A percentile compares a stretch with the other conserved stretches of the same genome.
Conservation (phyloP, 306 rosid species). For the Acacia crassicarpa region DNA sequence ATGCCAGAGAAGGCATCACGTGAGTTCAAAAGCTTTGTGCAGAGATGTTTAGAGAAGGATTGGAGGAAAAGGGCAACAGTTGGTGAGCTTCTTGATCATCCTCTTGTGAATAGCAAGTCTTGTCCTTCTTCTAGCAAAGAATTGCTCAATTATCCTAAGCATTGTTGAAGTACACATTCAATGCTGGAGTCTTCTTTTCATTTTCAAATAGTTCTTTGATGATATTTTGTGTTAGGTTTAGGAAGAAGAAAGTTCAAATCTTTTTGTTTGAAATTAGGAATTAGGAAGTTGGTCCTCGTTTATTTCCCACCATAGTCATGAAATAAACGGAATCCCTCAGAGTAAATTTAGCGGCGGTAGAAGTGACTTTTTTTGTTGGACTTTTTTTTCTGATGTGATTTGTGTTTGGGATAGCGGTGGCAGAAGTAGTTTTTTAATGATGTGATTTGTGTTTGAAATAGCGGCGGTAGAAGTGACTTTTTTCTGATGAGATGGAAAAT, state of each 20-base stretch:
- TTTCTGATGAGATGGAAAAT: too few species aligned
- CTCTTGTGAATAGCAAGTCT: conserved; percentile 39
- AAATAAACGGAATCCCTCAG: neutral
- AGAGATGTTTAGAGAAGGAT: conserved; percentile 68
- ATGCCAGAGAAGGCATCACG: conserved; percentile 51
- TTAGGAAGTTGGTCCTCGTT: neutral
- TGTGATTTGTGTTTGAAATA: too few species aligned
- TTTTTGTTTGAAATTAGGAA: neutral
- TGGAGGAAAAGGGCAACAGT: conserved; percentile 72
- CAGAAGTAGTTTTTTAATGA: too few species aligned
- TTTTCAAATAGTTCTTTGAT: neutral
- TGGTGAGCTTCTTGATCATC: conserved; percentile 57
- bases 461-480: too few species aligned
- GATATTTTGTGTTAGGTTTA: neutral
- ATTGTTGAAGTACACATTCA: neutral
- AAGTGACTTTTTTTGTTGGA: too few species aligned
- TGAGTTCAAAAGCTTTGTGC: conserved; percentile 49
- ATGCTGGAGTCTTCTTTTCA: neutral
- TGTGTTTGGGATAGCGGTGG: too few species aligned
- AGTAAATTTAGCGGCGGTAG: neutral
- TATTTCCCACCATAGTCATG: neutral
- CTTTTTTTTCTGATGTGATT: too few species aligned
- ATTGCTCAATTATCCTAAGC: conserved; percentile 27
- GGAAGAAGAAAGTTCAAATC: neutral
- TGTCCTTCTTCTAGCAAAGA: conserved; percentile 13